These are phyloP conservation scores for Tirmania nivea DNA, from an alignment of 495 filamentous ascomycete species.

Conservation along the genomic window DNA sequence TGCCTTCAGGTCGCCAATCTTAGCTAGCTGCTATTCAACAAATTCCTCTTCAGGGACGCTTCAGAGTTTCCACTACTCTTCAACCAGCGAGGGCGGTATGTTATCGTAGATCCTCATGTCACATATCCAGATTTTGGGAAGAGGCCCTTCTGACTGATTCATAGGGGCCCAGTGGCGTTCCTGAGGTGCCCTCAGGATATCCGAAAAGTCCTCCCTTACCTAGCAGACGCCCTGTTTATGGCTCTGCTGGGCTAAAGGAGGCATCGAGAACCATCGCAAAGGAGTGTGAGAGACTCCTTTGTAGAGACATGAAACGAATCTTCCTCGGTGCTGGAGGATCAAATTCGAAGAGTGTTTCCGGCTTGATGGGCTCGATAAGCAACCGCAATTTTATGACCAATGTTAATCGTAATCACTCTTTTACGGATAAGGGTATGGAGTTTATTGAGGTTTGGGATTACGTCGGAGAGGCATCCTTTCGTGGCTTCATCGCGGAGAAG, in stretches of 20 bases:
- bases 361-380: constrained; percentile 44
- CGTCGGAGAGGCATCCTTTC: constrained; percentile 54
- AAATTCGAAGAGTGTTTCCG: constrained; percentile 41
- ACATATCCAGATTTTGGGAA: neutral
- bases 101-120: neutral
- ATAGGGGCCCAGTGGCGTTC: constrained; percentile 84
- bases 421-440: constrained; percentile 26
- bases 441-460: constrained; percentile 76
- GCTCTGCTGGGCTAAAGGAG: constrained; percentile 41
- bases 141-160: neutral
- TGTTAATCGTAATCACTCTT: constrained; percentile 7
- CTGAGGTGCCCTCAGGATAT: constrained; percentile 65
- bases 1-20: constrained; percentile 25
- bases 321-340: constrained; percentile 82
- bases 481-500: constrained; percentile 51
- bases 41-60: constrained; percentile 33
- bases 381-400: constrained; percentile 2
- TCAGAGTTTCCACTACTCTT: constrained; percentile 81
- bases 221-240: constrained; percentile 1
- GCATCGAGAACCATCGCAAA: constrained; percentile 85
- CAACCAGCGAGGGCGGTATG: constrained; percentile 59
- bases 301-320: constrained; percentile 70
- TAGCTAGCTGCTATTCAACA: constrained; percentile 69
- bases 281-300: constrained; percentile 99
- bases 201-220: constrained; percentile 17